phyloP scores from a whole-genome alignment of 2,329 filamentous ascomycete species.

The Dendrostoma leiphaemia region DNA sequence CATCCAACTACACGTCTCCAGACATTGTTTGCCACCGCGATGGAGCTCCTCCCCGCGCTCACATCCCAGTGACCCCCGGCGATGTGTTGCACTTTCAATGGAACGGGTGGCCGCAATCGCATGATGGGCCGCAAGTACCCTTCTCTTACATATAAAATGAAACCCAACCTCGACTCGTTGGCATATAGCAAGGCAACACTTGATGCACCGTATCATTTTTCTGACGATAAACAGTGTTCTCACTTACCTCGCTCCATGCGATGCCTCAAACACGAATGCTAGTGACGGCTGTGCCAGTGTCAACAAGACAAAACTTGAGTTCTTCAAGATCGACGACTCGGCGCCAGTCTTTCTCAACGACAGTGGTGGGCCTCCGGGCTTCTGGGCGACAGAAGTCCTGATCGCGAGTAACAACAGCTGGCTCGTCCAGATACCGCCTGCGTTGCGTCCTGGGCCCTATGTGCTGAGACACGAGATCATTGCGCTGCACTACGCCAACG shows the following conservation, averaged over 20 bases:
- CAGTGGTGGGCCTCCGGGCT: conserved; percentile 21
- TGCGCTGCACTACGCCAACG: conserved; percentile 32
- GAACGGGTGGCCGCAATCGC: conserved; percentile 58
- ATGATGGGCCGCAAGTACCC: conserved; percentile 45
- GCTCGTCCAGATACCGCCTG: conserved; percentile 41
- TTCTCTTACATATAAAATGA: no score
- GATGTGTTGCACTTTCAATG: conserved; percentile 56
- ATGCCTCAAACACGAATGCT: conserved; percentile 4
- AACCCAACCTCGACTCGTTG: no score
- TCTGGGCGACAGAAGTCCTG: conserved; percentile 44
- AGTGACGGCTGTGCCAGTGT: conserved; percentile 37
- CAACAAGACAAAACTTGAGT: conserved; percentile 37
- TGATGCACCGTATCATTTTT: no score
- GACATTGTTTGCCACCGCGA: conserved; percentile 63
- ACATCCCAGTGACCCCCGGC: conserved; percentile 56
- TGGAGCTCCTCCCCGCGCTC: conserved; percentile 47
- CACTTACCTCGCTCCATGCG: conserved; percentile 38
- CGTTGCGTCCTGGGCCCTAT: conserved; percentile 45
- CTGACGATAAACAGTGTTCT: no score
- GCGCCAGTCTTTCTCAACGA: conserved; percentile 28
- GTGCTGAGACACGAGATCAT: conserved; percentile 53
- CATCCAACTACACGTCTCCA: conserved; percentile 40
- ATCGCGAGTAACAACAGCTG: conserved; percentile 53
- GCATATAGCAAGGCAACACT: no score
- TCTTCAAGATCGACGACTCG: conserved; percentile 42